Base-by-base conservation (phyloP, 345 rosid species). In the Citrus sinensis region DNA sequence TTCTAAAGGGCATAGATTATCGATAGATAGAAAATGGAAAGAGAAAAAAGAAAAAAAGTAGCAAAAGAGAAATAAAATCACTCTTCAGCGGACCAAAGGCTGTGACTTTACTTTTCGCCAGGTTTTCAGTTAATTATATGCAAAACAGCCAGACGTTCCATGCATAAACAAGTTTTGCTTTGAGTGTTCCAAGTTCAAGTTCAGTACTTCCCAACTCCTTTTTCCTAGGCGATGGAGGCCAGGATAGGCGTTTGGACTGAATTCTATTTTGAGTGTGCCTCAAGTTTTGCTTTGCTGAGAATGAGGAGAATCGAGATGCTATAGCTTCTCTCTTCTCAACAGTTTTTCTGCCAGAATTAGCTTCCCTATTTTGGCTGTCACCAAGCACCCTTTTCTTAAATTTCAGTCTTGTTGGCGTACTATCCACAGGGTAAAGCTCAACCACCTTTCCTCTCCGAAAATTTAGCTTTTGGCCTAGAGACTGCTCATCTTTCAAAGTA, bases 381-480 rank as follows among this genome's bases (percentile, higher is more conserved):
- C 70, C 82, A 32, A 78, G 66, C 51, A 61, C 79, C 76, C 2
- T 86, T 76, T 56, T 79, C 80, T 83, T 83, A 85, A 94, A 92
- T 73, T 83, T 92, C 64, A 85, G 84, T 86, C 87, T 88, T 87
- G 67, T 89, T 42, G 92, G 88, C 30, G 85, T 74, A 61, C 58
- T 71, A 24, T 73, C 80, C 72, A 86, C 89, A 4, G 83, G 46
- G 71, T 81, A 82, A 19, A 86, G 80, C 35, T 88, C 93, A 73
- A 92, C 78, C 78, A 83, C 78, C 83, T 83, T 93, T 67, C 92
- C 92, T 83, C 84, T 91, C 85, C 82, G 87, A 81, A 90, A 92
- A 62, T 70, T 83, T 71, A 87, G 40, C 74, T 80, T 82, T 67
- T 64, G 63, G 67, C 79, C 64, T 34, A 35, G 75, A 60, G 30